Evolutionary conservation across 1,284 basidiomycete species (phyloP), one percentile per base, ranked within the genome.

Genomic region (Trametes hirsuta): DNA sequence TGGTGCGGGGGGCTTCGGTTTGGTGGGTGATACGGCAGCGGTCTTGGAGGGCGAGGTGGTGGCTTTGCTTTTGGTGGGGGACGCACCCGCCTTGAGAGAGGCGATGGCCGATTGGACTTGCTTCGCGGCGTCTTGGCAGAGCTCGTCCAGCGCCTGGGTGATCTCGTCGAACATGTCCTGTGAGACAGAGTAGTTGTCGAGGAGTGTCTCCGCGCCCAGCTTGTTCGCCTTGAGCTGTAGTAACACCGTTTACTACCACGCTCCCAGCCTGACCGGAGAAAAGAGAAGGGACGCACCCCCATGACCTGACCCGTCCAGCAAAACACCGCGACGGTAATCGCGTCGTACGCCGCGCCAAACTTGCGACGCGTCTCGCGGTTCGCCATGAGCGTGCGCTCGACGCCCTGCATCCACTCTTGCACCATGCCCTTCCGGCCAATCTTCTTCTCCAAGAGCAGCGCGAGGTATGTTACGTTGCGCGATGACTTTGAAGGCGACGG

Each of bases 311-410:
- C 65, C 2, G 66, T 65, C 70, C 70, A 72, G 21, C 60, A 60
- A 34, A 69, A 70, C 6, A 72, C 65, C 2, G 66, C 55, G n/a
- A 71, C 39, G 5, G 64, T 71, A 6, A 70, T 51, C 30, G 57
- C 53, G 48, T 68, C 67, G 30, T 58, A 61, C 22, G 66, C 61
- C 15, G 52, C 62, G 10, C 45, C 61, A 22, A 69, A 54, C 18
- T 56, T 53, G 41, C 62, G 54, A 8, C 62, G 65, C 42, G 69
- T 62, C 47, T 64, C 64, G 9, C 47, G 53, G 53, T 63, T 70
- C 21, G 55, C 50, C 41, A 64, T 59, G 37, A 72, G 60, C 25
- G 62, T 50, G 5, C 53, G 50, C 66, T 72, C 70, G 35, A 66
- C 62, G 21, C 62, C 64, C 42, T 64, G 36, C 68, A 70, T 66